A percentile compares a stretch with the other conserved stretches of the same genome.
Conservation (phyloP, 192 early-diverging fungal genomes). For the Backusella australiensis region DNA sequence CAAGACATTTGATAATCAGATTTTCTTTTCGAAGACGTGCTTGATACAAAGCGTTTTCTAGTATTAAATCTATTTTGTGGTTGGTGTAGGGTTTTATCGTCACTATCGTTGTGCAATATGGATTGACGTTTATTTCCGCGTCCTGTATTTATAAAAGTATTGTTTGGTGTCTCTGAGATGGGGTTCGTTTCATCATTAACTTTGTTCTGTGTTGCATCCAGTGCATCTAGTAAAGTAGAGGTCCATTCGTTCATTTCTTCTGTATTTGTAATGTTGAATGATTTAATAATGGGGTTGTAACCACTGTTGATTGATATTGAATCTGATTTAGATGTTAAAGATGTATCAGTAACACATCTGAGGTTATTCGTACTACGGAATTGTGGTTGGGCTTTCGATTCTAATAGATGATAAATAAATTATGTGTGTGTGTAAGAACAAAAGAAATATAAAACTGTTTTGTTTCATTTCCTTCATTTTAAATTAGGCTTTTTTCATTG, state of each 20-base stretch:
- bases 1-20: background rate
- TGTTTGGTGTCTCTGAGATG: background rate
- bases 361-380: background rate
- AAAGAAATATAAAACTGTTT: background rate
- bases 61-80: background rate
- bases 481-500: background rate
- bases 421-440: background rate
- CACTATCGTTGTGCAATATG: background rate
- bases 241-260: background rate
- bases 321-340: background rate
- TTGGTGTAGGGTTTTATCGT: background rate
- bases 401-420: background rate
- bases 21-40: background rate
- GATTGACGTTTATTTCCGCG: background rate
- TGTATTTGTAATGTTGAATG: background rate
- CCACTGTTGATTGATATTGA: background rate
- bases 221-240: background rate
- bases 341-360: background rate
- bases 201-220: constrained; percentile 11
- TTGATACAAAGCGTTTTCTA: background rate
- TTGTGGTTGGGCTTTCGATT: background rate
- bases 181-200: background rate
- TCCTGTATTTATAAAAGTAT: background rate
- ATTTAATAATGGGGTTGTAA: background rate
- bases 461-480: background rate